A percentile compares a stretch with the other conserved stretches of the same genome.
phyloP scores from a whole-genome alignment of 2,329 filamentous ascomycete genomes.

The Anisogramma anomala region DNA sequence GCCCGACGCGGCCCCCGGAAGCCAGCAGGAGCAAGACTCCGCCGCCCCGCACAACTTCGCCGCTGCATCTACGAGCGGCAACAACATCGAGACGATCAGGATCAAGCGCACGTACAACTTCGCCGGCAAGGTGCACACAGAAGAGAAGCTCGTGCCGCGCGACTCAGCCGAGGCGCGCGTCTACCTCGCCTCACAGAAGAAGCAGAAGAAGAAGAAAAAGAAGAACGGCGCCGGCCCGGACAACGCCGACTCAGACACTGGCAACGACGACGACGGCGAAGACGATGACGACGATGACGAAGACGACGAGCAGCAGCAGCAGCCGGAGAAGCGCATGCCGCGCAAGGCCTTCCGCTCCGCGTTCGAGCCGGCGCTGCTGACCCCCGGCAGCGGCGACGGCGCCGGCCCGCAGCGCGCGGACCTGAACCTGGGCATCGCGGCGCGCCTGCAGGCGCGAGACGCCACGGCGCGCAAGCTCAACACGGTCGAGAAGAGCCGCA shows the following conservation, averaged over 20 bases:
- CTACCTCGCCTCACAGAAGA: slow-evolving; percentile 44
- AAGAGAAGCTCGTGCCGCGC: slow-evolving; percentile 56
- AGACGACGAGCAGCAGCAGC: slow-evolving; percentile 20
- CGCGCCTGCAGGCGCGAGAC: slow-evolving; percentile 33
- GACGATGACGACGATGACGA: slow-evolving; percentile 21
- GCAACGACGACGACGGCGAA: slow-evolving; percentile 1
- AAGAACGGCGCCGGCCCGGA: slow-evolving; percentile 22
- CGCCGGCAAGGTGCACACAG: slow-evolving; percentile 58
- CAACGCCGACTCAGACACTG: slow-evolving; percentile 19
- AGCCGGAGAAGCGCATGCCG: slow-evolving; percentile 32
- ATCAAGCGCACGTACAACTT: slow-evolving; percentile 67
- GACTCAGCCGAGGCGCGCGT: slow-evolving; percentile 56
- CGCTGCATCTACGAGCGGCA: slow-evolving; percentile 16
- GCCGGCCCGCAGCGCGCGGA: slow-evolving; percentile 46
- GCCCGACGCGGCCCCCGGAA: slow-evolving; percentile 1
- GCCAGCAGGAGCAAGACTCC: slow-evolving; percentile 4
- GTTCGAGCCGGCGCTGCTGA: slow-evolving; percentile 44
- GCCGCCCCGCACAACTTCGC: slow-evolving; percentile 6
- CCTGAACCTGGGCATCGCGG: slow-evolving; percentile 44
- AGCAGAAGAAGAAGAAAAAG: too few species aligned
- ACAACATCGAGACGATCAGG: slow-evolving; percentile 36
- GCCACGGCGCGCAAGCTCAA: slow-evolving; percentile 52
- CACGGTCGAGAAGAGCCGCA: slow-evolving; percentile 59
- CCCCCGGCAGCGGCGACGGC: slow-evolving; percentile 29
- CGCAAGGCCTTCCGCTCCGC: slow-evolving; percentile 47